Evolutionary conservation across 2,329 filamentous ascomycete genomes (phyloP).

Genomic region (Aspergillus pseudoviridinutans): DNA sequence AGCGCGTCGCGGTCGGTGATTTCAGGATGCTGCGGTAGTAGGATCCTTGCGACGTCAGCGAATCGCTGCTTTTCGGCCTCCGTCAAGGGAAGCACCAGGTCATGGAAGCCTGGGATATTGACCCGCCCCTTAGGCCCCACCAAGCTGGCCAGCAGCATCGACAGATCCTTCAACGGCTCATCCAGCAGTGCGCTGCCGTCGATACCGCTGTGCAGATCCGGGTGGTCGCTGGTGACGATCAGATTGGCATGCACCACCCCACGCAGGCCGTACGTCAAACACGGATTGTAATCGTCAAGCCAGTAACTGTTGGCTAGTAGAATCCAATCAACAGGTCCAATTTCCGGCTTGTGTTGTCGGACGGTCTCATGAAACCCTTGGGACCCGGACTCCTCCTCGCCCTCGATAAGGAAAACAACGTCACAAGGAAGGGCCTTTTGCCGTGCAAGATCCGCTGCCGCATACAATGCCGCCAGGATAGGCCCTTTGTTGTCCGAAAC

Average conservation of each 20-base stretch:
- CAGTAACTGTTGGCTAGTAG: conserved; percentile 97
- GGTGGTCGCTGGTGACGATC: conserved; percentile 77
- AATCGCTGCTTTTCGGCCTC: conserved; percentile 75
- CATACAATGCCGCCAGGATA: conserved; percentile 88
- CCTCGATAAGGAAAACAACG: conserved; percentile 90
- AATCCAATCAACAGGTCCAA: conserved; percentile 91
- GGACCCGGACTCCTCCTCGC: conserved; percentile 93
- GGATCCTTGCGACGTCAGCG: conserved; percentile 73
- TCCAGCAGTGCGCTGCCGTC: conserved; percentile 87
- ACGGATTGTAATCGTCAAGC: conserved; percentile 93
- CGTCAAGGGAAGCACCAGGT: conserved; percentile 72
- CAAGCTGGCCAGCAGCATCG: conserved; percentile 73
- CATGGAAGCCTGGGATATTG: conserved; percentile 83
- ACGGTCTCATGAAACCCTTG: conserved; percentile 85
- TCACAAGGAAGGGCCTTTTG: conserved; percentile 82
- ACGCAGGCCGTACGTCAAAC: conserved; percentile 87
- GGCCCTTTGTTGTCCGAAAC: conserved; percentile 97
- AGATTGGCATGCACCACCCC: conserved; percentile 93
- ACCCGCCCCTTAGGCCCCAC: conserved; percentile 78
- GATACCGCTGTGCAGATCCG: conserved; percentile 93
- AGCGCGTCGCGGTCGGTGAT: conserved; percentile 64
- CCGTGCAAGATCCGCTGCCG: conserved; percentile 81
- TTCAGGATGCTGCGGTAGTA: conserved; percentile 68
- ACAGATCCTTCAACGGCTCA: conserved; percentile 87
- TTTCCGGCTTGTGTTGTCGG: conserved; percentile 71